These are phyloP conservation scores for Sphagnum magellanicum DNA, from an alignment of 228 moss, liverwort and hornwort species.

Conservation along the genomic window DNA sequence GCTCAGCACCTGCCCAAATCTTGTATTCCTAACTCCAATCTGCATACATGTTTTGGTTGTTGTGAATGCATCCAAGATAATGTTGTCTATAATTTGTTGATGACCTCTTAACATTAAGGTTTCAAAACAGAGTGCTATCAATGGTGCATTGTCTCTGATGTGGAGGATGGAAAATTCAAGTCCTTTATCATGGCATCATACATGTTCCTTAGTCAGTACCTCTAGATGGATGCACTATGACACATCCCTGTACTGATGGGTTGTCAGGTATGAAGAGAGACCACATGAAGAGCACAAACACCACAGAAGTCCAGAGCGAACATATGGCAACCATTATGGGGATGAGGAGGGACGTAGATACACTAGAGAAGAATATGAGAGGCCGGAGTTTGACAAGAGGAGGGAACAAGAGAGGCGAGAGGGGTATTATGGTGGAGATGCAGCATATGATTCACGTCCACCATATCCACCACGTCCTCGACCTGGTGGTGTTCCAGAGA, in stretches of 20 bases:
- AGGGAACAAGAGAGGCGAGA: constrained; percentile 23
- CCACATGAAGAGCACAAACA: neutral
- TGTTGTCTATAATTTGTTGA: neutral
- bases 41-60: neutral
- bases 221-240: neutral
- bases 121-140: neutral
- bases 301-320: constrained; percentile 6
- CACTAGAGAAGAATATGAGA: constrained; percentile 17
- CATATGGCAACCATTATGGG: constrained; percentile 19
- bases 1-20: neutral
- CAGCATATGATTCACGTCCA: constrained; percentile 16
- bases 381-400: neutral
- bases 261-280: neutral
- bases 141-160: neutral
- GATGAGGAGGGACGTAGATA: constrained; percentile 15
- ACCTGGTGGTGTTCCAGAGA: constrained; percentile 11
- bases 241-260: neutral
- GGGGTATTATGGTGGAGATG: constrained; percentile 15
- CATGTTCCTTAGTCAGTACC: neutral
- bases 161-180: neutral
- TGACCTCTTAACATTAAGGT: neutral
- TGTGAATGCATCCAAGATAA: neutral
- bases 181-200: neutral
- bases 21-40: neutral
- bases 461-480: constrained; percentile 17